Evolutionary conservation across 352 stramenopile species (phyloP).

Genomic region (Phytophthora meadii): DNA sequence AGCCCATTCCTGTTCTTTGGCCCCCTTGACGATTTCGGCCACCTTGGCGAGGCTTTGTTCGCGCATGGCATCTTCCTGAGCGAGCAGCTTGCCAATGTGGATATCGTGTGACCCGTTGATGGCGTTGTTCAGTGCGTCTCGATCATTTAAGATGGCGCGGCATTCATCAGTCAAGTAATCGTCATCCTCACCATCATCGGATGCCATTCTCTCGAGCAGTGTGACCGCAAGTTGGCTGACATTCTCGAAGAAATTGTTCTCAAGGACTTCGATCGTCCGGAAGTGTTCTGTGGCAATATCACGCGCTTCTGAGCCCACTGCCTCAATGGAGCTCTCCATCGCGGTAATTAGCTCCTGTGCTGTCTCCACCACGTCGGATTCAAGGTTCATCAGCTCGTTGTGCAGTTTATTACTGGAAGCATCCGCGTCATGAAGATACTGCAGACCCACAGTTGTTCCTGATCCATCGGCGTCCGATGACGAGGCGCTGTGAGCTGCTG

Average conservation of each 20-base stretch:
- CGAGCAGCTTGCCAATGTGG: conserved; percentile 90
- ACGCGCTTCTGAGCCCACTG: conserved; percentile 62
- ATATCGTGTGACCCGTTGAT: conserved; percentile 93
- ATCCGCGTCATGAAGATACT: conserved; percentile 88
- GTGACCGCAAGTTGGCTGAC: conserved; percentile 83
- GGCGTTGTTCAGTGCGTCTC: conserved; percentile 84
- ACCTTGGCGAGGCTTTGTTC: conserved; percentile 83
- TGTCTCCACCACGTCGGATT: conserved; percentile 86
- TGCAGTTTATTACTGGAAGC: conserved; percentile 87
- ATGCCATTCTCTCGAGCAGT: conserved; percentile 78
- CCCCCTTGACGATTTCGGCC: conserved; percentile 62
- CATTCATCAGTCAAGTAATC: conserved; percentile 84
- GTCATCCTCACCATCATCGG: conserved; percentile 81
- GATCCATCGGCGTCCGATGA: conserved; percentile 42
- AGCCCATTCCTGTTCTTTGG: conserved; percentile 74
- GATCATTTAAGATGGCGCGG: conserved; percentile 81
- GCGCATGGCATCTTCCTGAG: conserved; percentile 86
- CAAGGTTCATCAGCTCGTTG: conserved; percentile 87
- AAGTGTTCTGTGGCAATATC: conserved; percentile 88
- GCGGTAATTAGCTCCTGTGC: conserved; percentile 69
- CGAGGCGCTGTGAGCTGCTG: conserved; percentile 23
- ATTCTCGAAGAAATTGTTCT: conserved; percentile 92
- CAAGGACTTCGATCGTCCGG: conserved; percentile 87
- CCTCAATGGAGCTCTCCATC: conserved; percentile 73
- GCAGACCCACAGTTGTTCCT: conserved; percentile 49